Conservation (phyloP, 2,329 filamentous ascomycete genomes). For the Didymellaceae sp. region DNA sequence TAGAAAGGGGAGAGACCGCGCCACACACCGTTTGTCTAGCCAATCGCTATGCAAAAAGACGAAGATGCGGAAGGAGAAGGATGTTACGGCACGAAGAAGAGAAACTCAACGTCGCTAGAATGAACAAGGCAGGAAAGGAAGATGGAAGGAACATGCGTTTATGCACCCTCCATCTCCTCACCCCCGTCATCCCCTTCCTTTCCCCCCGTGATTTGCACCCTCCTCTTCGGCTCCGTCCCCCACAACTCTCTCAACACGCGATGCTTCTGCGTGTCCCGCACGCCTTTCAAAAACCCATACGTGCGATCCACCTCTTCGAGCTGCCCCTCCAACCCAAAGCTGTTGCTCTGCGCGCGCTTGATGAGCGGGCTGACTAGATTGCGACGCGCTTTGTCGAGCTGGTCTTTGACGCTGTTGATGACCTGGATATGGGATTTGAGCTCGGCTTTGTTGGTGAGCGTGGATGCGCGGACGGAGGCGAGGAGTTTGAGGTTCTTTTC, state of each 20-base stretch:
- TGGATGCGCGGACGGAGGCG: slow-evolving; percentile 78
- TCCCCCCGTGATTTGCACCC: slow-evolving; percentile 36
- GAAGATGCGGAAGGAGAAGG: neutral
- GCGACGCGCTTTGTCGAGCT: slow-evolving; percentile 80
- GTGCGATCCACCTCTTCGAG: slow-evolving; percentile 82
- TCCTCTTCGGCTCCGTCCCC: slow-evolving; percentile 35
- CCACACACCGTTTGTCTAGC: slow-evolving; percentile 2
- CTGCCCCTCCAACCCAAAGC: slow-evolving; percentile 81
- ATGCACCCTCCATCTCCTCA: slow-evolving; percentile 23
- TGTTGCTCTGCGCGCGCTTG: slow-evolving; percentile 70
- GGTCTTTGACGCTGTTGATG: slow-evolving; percentile 82
- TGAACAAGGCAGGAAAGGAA: neutral
- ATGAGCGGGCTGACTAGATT: slow-evolving; percentile 87
- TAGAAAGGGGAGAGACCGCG: no score
- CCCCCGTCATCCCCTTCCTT: slow-evolving; percentile 23
- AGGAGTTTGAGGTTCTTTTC: slow-evolving; percentile 87
- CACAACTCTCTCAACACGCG: slow-evolving; percentile 81
- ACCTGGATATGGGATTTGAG: slow-evolving; percentile 86
- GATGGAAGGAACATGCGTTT: neutral
- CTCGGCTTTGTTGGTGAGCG: slow-evolving; percentile 84
- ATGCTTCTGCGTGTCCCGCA: slow-evolving; percentile 80
- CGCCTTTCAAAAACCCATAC: slow-evolving; percentile 75
- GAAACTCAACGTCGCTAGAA: no score
- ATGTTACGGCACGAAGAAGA: no score
- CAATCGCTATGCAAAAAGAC: neutral